Base-by-base conservation (phyloP, 2,329 filamentous ascomycete species). In the Xylariaceae sp. region DNA sequence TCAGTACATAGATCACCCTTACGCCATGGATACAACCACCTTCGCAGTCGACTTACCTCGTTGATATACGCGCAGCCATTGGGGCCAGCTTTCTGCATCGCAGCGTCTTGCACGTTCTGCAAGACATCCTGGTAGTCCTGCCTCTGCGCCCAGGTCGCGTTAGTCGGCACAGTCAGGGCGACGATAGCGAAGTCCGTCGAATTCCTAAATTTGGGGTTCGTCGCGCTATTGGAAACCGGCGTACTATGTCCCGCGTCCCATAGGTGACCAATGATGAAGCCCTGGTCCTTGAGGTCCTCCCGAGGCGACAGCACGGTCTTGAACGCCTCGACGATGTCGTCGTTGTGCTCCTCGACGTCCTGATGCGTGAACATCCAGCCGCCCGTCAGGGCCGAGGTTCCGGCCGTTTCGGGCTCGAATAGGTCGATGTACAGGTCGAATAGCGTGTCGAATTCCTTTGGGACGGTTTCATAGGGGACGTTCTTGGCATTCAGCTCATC, bases 21-120 rank as follows among this genome's bases (percentile, higher is more conserved):
- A n/a, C n/a, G n/a, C n/a, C n/a, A n/a, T n/a, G n/a, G n/a, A n/a
- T n/a, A n/a, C n/a, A n/a, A n/a, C n/a, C n/a, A n/a, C n/a, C n/a
- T n/a, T n/a, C 7, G 13, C 7, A 11, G 2, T 7, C 37, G 7
- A 33, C 48, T 41, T 44, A 61, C 60, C 60, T 73, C 72, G 46
- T 71, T 74, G 43, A 72, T 51, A 48, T 74, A 74, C 6, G 66
- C 62, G 17, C 66, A 64, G 1, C 65, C 64, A 19, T 60, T 58
- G 34, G 58, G 64, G 33, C 56, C 65, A 17, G 55, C 68, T 6
- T 62, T 53, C 29, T 61, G 55, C 36, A 73, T 55, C 2, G 57
- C 61, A 4, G 43, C 63, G 32, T 64, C 63, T 43, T 62, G 57
- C 11, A 65, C 56, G 34, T 66, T 55, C 17, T 63, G 64, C 37